Percentiles rank a stretch among this genome's conserved stretches.
These are phyloP conservation scores for Parachlorella kessleri DNA, from an alignment of 139 green algal genomes.

Conservation along the genomic window DNA sequence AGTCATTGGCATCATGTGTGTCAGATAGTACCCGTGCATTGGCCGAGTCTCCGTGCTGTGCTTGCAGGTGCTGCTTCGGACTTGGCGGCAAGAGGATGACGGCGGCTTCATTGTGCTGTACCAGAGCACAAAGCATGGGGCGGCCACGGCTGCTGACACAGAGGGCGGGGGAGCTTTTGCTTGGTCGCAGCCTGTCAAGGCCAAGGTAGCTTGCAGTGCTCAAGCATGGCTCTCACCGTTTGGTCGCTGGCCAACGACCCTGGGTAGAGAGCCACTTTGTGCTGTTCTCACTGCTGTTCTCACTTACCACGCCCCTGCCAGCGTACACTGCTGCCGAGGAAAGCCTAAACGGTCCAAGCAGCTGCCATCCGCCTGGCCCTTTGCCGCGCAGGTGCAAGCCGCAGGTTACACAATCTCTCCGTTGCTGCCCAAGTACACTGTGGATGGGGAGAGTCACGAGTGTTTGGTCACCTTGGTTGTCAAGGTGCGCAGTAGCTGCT, in stretches of 20 bases:
- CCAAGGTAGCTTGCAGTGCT: too few relatives aligned
- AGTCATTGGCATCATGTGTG: too few relatives aligned
- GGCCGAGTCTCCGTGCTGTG: too few relatives aligned
- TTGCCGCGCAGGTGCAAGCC: conserved; percentile 46
- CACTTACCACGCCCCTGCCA: too few relatives aligned
- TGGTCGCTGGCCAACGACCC: too few relatives aligned
- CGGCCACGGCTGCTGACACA: background rate
- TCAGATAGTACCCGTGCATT: too few relatives aligned
- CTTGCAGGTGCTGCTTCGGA: conserved; percentile 40
- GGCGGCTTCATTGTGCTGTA: conserved; percentile 61
- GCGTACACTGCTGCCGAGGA: too few relatives aligned
- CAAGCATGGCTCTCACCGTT: too few relatives aligned
- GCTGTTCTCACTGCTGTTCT: too few relatives aligned
- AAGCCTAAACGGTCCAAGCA: too few relatives aligned
- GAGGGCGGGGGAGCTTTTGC: background rate
- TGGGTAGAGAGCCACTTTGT: too few relatives aligned
- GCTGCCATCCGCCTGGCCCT: too few relatives aligned
- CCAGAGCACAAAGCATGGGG: conserved; percentile 33
- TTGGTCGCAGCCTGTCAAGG: background rate
- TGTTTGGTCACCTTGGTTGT: conserved; percentile 60
- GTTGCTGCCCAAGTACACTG: conserved; percentile 39
- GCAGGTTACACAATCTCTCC: conserved; percentile 60
- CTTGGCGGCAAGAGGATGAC: conserved; percentile 54
- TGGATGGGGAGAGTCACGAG: conserved; percentile 28
- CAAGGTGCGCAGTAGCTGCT: conserved; percentile 27